These are phyloP conservation scores for Malus hybrid DNA, from an alignment of 331 rosid species.

Conservation along the genomic window DNA sequence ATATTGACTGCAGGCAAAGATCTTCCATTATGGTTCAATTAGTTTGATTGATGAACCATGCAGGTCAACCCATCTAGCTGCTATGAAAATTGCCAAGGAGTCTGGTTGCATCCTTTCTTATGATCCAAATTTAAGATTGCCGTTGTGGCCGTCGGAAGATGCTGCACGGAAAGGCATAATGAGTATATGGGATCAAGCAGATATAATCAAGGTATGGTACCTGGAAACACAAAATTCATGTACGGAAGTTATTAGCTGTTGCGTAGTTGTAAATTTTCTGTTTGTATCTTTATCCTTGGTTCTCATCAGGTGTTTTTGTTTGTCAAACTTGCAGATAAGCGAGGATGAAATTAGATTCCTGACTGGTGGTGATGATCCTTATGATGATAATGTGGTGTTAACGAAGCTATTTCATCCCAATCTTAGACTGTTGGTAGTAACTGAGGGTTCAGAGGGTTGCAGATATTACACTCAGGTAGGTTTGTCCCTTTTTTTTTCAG, in stretches of 20 bases:
- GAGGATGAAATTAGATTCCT: conserved; percentile 85
- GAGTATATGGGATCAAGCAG: conserved; percentile 85
- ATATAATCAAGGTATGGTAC: conserved; percentile 64
- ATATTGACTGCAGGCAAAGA: conserved; percentile 50
- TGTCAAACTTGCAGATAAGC: conserved; percentile 56
- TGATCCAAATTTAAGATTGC: conserved; percentile 86
- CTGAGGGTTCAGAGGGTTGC: conserved; percentile 90
- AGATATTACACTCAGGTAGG: conserved; percentile 83
- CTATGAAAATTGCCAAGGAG: conserved; percentile 61
- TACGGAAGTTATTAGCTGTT: not conserved
- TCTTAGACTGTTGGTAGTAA: conserved; percentile 74
- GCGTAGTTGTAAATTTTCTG: not conserved
- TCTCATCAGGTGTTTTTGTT: conserved; percentile 5
- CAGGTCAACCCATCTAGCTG: conserved; percentile 81
- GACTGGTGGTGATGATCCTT: conserved; percentile 78
- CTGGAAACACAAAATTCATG: not conserved
- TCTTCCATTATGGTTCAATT: conserved; percentile 93
- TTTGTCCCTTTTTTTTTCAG: not conserved
- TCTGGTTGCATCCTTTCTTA: conserved; percentile 88
- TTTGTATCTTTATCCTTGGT: not conserved
- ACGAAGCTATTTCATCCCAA: conserved; percentile 72
- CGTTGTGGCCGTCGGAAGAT: conserved; percentile 83
- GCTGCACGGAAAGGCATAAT: conserved; percentile 65
- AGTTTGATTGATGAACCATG: conserved; percentile 90
- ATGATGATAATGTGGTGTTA: conserved; percentile 76